Evolutionary conservation across 192 early-diverging fungal species (phyloP).

Genomic region (Coemansia sp.): DNA sequence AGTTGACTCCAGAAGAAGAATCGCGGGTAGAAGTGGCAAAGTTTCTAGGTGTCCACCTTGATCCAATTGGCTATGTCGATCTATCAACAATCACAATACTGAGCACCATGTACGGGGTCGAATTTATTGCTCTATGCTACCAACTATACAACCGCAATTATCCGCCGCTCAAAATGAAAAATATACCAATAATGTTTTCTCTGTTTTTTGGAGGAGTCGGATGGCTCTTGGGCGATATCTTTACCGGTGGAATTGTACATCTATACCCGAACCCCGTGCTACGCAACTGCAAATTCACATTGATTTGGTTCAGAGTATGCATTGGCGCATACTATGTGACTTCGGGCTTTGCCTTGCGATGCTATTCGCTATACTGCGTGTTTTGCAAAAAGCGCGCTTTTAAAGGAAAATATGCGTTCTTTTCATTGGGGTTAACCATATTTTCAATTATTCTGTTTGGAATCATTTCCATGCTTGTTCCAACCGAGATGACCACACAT

Average conservation of each 20-base stretch:
- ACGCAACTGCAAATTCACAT: slow-evolving; percentile 30
- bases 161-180: slow-evolving; percentile 43
- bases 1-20: slow-evolving; percentile 30
- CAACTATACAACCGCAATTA: slow-evolving; percentile 42
- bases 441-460: slow-evolving; percentile 29
- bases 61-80: slow-evolving; percentile 42
- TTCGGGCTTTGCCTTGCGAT: slow-evolving; percentile 35
- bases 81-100: slow-evolving; percentile 43
- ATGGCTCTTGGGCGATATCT: slow-evolving; percentile 46
- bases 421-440: slow-evolving; percentile 12
- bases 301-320: slow-evolving; percentile 39
- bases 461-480: slow-evolving; percentile 27
- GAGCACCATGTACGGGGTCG: slow-evolving; percentile 35
- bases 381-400: slow-evolving; percentile 40
- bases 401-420: slow-evolving; percentile 10
- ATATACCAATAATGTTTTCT: slow-evolving; percentile 44
- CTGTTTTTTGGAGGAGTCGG: slow-evolving; percentile 31
- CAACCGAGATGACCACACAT: slow-evolving; percentile 21
- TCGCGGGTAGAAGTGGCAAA: slow-evolving; percentile 27
- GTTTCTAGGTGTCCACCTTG: slow-evolving; percentile 36
- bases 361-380: slow-evolving; percentile 43
- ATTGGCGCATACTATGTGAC: slow-evolving; percentile 41
- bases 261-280: slow-evolving; percentile 22
- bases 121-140: slow-evolving; percentile 43
- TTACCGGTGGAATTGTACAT: slow-evolving; percentile 42